Evolutionary conservation across 768 basidiomycete species (phyloP), one percentile per base, ranked within the genome.

Genomic region (Sarcodon aspratus): DNA sequence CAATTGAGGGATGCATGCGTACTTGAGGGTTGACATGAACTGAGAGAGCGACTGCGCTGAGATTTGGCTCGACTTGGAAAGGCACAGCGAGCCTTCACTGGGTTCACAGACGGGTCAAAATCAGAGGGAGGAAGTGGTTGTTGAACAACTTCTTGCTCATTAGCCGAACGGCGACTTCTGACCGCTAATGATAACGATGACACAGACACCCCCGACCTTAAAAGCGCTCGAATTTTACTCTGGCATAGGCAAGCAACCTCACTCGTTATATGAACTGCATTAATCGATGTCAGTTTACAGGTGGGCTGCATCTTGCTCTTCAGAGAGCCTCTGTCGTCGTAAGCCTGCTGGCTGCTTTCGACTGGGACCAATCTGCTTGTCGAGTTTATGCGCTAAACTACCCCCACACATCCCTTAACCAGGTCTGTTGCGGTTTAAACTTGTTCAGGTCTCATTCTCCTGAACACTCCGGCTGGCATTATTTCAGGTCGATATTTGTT

Each of bases 321-420:
- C 57, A 65, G 42, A 71, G 76, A 46, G 80, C 78, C 55, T 58
- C 55, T 9, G 63, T 76, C 42, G 55, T 67, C 15, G 78, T 69
- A 5, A 55, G 62, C 0, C 70, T 85, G 33, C 65, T 80, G 6
- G 74, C 73, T 52, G 85, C 87, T n/a, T 87, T 81, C 58, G 88
- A 90, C 61, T 88, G 86, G 85, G 86, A 89, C 66, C 84, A 79
- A 55, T 70, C 68, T 15, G 85, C 85, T 34, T 82, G 79, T 55
- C 71, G 71, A 48, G 85, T 86, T 13, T 90, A 91, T 61, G 63
- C 63, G 15, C 69, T 72, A 15, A 88, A 89, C 62, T 66, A 78
- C 58, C 75, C 6, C 46, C 57, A 8, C 57, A 67, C 18, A 57
- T 76, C 40, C 31, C 72, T 76, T 12, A 61, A 64, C 57, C 82